Base-by-base conservation (phyloP, 345 rosid species). In the Orychophragmus violaceus region DNA sequence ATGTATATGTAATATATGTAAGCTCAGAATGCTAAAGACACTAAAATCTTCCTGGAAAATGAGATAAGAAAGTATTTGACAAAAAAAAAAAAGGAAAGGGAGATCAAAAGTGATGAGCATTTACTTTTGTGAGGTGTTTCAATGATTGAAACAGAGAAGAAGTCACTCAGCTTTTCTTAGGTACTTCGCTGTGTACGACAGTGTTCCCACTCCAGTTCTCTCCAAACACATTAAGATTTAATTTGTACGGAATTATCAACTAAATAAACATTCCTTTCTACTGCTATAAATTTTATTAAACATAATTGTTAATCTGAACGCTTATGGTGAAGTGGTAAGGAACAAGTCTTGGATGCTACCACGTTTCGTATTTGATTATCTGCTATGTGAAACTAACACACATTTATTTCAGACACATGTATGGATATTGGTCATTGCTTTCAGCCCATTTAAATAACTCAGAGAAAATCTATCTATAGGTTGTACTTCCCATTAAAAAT, bases 101-200 rank as follows among this genome's bases (percentile, higher is more conserved):
- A 27, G 23, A 36, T 6, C 17, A 23, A 21, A 24, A 63, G 57
- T 63, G 68, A 28, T 52, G 32, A 27, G 62, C 63, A 42, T 71
- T 25, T 19, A 57, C 45, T 72, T n/a, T 56, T 48, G 71, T 72
- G 66, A 64, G 60, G 59, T 72, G 71, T 72, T 28, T 72, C 52
- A 72, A 72, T 72, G 71, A 64, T 72, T 72, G 66, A 64, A 64
- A 57, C 16, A 49, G 36, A 33, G 70, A 64, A 72, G 70, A 51
- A 69, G 45, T 36, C 44, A 57, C 60, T 28, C 53, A 14, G 60
- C 53, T 22, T 46, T 63, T 49, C n/a, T 56, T 63, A 71, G 41
- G 76, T 64, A 64, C 51, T 58, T 71, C 57, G 70, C 76, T 71
- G 70, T 64, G 76, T 64, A 64, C 70, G 52, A 64, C 59, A 64